Evolutionary conservation across 2,329 filamentous ascomycete species (phyloP), one percentile per base, ranked within the genome.

Genomic region (Trichoderma lentiforme): DNA sequence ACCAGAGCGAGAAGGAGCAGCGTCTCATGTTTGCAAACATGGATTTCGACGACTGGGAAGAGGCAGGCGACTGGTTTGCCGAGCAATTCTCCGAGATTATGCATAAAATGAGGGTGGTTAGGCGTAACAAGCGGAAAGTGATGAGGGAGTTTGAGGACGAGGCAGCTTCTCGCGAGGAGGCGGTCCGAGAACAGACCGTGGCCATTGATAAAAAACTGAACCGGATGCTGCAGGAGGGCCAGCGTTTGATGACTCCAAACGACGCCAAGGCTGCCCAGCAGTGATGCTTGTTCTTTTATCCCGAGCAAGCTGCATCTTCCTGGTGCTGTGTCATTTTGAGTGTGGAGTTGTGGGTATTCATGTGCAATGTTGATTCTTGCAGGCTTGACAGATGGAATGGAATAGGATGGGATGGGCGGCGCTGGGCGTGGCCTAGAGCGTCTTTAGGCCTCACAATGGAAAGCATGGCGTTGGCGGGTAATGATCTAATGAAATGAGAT

Each of bases 1-100:
- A 79, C 68, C 82, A 85, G 70, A 81, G 81, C 9, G 83, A 84
- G 63, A 76, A 78, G 36, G 84, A 86, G 63, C 86, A 88, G 75
- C 81, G 80, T 36, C 78, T 82, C 1, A 85, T 90, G 69, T 89
- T 90, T 76, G 83, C 82, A 3, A 82, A 83, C 67, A 86, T 90
- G 83, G 79, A 85, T 1, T 81, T 89, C 15, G 80, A 83, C 18
- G 88, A 90, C 68, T 90, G 88, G 88, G 88, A 90, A 74, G 81
- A 84, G 15, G 84, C 87, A 1, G 88, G 88, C 6, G 87, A 89
- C 74, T 90, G 88, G 88, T 88, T 90, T 71, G 80, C 88, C 26
- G 83, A 84, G 57, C 85, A 84, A 73, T 90, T 90, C 73, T 80
- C 83, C 8, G 81, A 81, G 3, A 79, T 90, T 56, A 83, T 89